Base-by-base conservation (phyloP, 208 protist genomes). In the Novymonas esmeraldas region DNA sequence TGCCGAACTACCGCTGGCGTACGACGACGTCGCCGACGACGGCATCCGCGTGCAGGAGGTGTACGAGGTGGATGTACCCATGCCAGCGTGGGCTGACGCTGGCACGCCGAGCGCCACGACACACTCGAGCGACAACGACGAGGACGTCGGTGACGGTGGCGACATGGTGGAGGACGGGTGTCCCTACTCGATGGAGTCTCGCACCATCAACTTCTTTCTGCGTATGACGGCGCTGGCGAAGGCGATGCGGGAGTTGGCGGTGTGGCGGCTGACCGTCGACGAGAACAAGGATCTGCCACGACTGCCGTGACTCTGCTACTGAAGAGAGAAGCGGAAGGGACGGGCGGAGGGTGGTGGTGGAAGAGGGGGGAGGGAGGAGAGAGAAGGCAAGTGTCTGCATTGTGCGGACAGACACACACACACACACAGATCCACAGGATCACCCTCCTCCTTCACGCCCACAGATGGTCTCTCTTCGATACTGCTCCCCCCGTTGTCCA, bases 161-260 rank as follows among this genome's bases (percentile, higher is more conserved):
- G 56, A 59, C 13, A 49, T 51, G 9, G 66, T 36, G 11, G 16
- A 63, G 46, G 70, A 76, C 29, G 70, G 59, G 0, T 84, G 75
- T 39, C 85, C 85, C 28, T 87, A 82, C 57, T 73, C 82, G 34
- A 70, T 88, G 79, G 78, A 90, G 62, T 70, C 84, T 13, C 68
- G 81, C 50, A 81, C 81, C 44, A 70, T 90, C 33, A 51, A 84
- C 52, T 90, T 84, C 55, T 85, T 90, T 73, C 63, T 42, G n/a
- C 50, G 69, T 46, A 90, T 87, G 84, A 81, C 75, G 9, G 68
- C 67, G 2, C 42, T 90, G 10, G 84, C 78, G 10, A 85, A 84
- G 67, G 81, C 84, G 1, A 85, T 90, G 71, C 51, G 65, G 11
- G 52, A 81, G 33, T n/a, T 78, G 54, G 33, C 61, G 7, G 33